Percentiles rank a stretch among this genome's conserved stretches.
phyloP scores from a whole-genome alignment of 805 yeast genomes.

The Candida oleophila region DNA sequence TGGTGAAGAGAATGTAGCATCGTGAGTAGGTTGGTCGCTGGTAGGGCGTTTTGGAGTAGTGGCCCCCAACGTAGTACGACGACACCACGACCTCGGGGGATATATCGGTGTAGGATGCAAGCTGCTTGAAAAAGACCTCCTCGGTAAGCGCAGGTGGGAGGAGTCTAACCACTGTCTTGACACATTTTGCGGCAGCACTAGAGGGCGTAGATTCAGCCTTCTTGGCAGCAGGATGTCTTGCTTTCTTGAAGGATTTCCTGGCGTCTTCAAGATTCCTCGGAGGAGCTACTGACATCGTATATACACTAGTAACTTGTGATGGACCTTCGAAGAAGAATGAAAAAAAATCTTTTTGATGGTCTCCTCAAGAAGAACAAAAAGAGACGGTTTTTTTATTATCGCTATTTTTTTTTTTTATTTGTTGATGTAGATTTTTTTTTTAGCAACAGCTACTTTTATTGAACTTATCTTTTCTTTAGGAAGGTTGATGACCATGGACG shows the following conservation, averaged over 20 bases:
- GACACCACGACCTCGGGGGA: slow-evolving; percentile 14
- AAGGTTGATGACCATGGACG: neutral
- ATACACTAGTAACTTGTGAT: slow-evolving; percentile 3
- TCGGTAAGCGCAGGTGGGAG: slow-evolving; percentile 42
- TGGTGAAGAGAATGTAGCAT: slow-evolving; percentile 38
- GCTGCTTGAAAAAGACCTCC: slow-evolving; percentile 23
- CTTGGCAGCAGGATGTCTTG: slow-evolving; percentile 8
- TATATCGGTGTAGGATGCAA: slow-evolving; percentile 12
- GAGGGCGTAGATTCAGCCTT: no score
- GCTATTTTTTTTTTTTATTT: no score
- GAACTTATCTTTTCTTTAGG: neutral
- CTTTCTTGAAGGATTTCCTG: slow-evolving; percentile 11
- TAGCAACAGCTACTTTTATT: slow-evolving; percentile 7
- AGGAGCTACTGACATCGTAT: slow-evolving; percentile 12
- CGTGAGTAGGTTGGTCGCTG: slow-evolving; percentile 41
- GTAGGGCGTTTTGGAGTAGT: slow-evolving; percentile 37
- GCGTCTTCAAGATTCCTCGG: slow-evolving; percentile 13
- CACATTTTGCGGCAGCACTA: no score
- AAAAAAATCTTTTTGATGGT: no score
- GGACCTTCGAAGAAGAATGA: no score
- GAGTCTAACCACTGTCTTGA: slow-evolving; percentile 37
- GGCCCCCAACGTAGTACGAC: slow-evolving; percentile 42
- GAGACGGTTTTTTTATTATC: no score
- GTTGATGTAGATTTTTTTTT: no score
- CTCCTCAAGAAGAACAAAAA: no score